Evolutionary conservation across 192 early-diverging fungal genomes (phyloP), one percentile per base, ranked within the genome.

Genomic region (Helicostylum pulchrum): DNA sequence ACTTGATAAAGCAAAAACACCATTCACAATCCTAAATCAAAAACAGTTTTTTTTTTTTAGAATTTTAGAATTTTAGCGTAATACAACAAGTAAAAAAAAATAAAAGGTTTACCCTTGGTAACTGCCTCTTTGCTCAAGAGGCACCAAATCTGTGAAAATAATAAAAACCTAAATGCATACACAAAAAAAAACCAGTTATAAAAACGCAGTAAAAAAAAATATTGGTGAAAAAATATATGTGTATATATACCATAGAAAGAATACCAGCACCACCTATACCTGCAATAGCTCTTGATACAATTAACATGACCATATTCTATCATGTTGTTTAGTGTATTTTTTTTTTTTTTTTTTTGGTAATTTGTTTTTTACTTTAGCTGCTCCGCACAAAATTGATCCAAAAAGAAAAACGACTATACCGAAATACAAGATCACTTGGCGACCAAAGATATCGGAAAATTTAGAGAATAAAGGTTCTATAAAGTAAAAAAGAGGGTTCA

Each of bases 391-490:
- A 2, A 90, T 66, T 0, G 90, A 92, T 4, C 95, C 95, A 7
- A 88, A 52, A 58, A 87, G 82, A 69, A 99, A 99, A 26, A 94
- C 64, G 23, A 78, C 53, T 42, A 93, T 84, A 2, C 92, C 89
- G 36, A 85, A 79, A 0, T 95, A 61, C 32, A 97, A 85, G n/a
- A 83, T 83, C n/a, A 72, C 55, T 65, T 94, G 90, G 34, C 80
- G 71, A 19, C 84, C 84, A 68, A 95, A 90, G 62, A 96, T 96
- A 66, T 98, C 95, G 50, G 91, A 85, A 58, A 97, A 82, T 66
- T 91, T 87, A 47, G 91, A 52, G 87, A 92, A 72, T 80, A 94
- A 3, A 81, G 70, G 56, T 43, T 76, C 68, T 75, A 44, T 10
- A 12, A 56, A 34, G 44, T 12, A 36, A 45, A 61, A 53, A 61